phyloP scores from a whole-genome alignment of 345 rosid genomes.

The Crucihimalaya himalaica region DNA sequence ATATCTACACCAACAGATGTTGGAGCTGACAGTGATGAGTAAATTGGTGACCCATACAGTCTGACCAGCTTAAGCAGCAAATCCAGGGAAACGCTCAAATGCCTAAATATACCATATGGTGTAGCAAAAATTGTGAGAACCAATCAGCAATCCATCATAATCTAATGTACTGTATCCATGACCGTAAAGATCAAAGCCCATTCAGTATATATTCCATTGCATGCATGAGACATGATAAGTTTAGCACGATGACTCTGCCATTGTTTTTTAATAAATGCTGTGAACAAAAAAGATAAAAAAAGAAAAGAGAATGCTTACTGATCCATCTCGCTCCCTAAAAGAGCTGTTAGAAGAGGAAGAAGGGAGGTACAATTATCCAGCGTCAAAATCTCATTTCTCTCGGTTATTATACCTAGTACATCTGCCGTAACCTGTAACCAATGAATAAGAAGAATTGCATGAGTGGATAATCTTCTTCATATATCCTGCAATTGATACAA shows the following conservation, averaged over 20 bases:
- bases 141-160: neutral
- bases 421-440: conserved; percentile 82
- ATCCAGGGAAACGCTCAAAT: conserved; percentile 78
- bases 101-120: conserved; percentile 51
- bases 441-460: neutral
- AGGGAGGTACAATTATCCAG: conserved; percentile 82
- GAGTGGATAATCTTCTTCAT: neutral
- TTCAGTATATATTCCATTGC: neutral
- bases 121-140: neutral
- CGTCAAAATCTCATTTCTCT: conserved; percentile 73
- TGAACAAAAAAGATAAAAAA: too few relatives aligned
- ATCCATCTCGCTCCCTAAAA: conserved; percentile 86
- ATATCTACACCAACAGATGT: conserved; percentile 91
- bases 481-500: neutral
- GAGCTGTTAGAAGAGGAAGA: conserved; percentile 74
- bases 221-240: neutral
- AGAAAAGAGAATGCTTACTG: conserved; percentile 50
- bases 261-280: conserved; percentile 1
- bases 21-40: conserved; percentile 79
- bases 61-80: conserved; percentile 88
- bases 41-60: conserved; percentile 73
- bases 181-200: neutral
- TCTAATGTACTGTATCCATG: conserved; percentile 3
- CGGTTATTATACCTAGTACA: conserved; percentile 60
- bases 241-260: conserved; percentile 1